These are phyloP conservation scores for Antitrichia curtipendula DNA, from an alignment of 225 moss, liverwort and hornwort genomes.

Conservation along the genomic window DNA sequence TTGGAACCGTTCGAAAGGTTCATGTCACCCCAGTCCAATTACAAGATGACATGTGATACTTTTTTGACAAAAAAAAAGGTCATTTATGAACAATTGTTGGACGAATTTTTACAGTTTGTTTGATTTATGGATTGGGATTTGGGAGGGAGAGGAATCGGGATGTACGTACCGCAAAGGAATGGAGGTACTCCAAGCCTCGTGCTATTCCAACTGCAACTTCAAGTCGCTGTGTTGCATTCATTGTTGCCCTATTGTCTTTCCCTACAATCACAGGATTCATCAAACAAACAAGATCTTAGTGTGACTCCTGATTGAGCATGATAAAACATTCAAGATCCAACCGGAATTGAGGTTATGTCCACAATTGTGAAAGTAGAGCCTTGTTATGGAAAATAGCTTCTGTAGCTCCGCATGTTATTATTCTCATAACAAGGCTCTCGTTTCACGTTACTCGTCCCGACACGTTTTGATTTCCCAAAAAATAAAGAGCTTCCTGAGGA, in stretches of 20 bases:
- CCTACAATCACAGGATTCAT: not conserved
- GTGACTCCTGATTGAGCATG: not conserved
- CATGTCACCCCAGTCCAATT: not conserved
- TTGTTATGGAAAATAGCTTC: not conserved
- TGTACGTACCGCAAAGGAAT: conserved; percentile 18
- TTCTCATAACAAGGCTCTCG: not conserved
- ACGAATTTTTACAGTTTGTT: too few relatives aligned
- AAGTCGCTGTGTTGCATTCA: not conserved
- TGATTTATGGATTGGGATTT: too few relatives aligned
- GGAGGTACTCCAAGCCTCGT: conserved; percentile 38
- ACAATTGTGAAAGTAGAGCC: not conserved
- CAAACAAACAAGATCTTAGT: not conserved
- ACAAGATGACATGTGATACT: not conserved
- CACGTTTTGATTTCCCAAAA: not conserved
- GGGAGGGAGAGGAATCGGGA: not conserved
- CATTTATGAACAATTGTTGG: not conserved
- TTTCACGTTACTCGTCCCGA: not conserved
- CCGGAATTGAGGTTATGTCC: not conserved
- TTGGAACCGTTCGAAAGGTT: too few relatives aligned
- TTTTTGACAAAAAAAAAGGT: too few relatives aligned
- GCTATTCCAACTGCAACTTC: conserved; percentile 29
- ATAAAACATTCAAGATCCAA: not conserved
- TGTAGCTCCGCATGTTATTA: not conserved
- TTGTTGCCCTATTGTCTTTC: conserved; percentile 1
- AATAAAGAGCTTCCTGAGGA: not conserved